Evolutionary conservation across 306 rosid species (phyloP), one percentile per base, ranked within the genome.

Genomic region (Vicia villosa): DNA sequence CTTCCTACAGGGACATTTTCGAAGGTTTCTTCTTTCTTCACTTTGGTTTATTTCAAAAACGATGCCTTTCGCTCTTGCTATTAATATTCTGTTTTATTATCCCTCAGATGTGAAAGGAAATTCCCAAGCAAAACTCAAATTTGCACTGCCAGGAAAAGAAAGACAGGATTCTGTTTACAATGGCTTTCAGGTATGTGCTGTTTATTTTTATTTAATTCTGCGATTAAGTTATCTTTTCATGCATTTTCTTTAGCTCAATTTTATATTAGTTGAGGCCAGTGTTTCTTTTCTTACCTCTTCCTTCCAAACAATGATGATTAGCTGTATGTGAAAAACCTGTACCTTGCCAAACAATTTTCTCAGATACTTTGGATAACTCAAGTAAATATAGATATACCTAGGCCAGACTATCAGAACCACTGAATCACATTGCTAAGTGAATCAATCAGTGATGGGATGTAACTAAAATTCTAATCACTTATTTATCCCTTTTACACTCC

Each of bases 121-220:
- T n/a, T 66, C 63, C 68, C 66, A 73, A 62, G 69, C 66, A 2
- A 71, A 78, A 69, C 89, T 91, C 66, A 94, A 94, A 71, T 94
- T 91, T 75, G 74, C 96, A 20, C 50, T 85, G 59, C 99, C 99
- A 7, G 99, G 99, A 34, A 94, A 94, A 86, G 99, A 94, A 82
- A 84, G 99, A 77, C 99, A 94, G 75, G 95, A 94, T 82, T 94
- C 97, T 32, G 99, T 94, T 69, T 94, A 80, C 87, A 89, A 77
- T 57, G 96, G 99, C 66, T 82, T 94, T 56, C 96, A 91, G 96
- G 99, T 85, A 86, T 74, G 76, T 76, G 72, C 69, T 52, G 38
- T 69, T 38, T 42, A 12, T 9, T 60, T 34, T 63, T 36, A 2
- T 26, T 8, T 5, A 9, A 19, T 46, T 22, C 16, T 22, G 5